phyloP scores from a whole-genome alignment of 1,284 basidiomycete species.

The Neonothopanus nambi region DNA sequence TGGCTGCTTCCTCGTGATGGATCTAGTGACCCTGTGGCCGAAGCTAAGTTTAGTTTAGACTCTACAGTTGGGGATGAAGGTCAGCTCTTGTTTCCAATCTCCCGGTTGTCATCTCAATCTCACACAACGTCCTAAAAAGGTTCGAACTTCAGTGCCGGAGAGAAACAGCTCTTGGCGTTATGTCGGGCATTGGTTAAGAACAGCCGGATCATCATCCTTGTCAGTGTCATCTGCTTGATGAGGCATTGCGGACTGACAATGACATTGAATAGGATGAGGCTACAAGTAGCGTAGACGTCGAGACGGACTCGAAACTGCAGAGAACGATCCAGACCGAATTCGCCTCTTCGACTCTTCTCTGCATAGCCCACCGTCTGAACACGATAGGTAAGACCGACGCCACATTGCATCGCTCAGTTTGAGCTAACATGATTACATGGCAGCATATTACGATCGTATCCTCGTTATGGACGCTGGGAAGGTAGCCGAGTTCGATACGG shows the following conservation, averaged over 20 bases:
- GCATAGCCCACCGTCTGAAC: slow-evolving; percentile 77
- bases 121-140: slow-evolving; percentile 34
- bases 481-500: slow-evolving; percentile 78
- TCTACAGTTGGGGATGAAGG: slow-evolving; percentile 66
- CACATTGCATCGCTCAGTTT: neutral
- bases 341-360: slow-evolving; percentile 59
- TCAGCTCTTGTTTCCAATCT: slow-evolving; percentile 19
- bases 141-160: slow-evolving; percentile 75
- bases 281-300: slow-evolving; percentile 83
- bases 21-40: slow-evolving; percentile 44
- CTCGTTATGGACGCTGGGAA: slow-evolving; percentile 73
- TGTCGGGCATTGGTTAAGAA: slow-evolving; percentile 73
- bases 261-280: slow-evolving; percentile 58
- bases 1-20: slow-evolving; percentile 59
- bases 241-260: slow-evolving; percentile 11
- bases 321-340: slow-evolving; percentile 76
- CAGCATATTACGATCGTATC: slow-evolving; percentile 75
- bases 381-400: slow-evolving; percentile 55
- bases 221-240: slow-evolving; percentile 29
- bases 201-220: slow-evolving; percentile 70
- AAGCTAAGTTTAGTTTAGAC: slow-evolving; percentile 70
- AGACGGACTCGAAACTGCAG: slow-evolving; percentile 79
- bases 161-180: slow-evolving; percentile 76
- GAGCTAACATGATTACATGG: neutral
- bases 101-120: neutral